A percentile compares a stretch with the other conserved stretches of the same genome.
phyloP scores from a whole-genome alignment of 306 rosid species.

The Dryas octopetala region DNA sequence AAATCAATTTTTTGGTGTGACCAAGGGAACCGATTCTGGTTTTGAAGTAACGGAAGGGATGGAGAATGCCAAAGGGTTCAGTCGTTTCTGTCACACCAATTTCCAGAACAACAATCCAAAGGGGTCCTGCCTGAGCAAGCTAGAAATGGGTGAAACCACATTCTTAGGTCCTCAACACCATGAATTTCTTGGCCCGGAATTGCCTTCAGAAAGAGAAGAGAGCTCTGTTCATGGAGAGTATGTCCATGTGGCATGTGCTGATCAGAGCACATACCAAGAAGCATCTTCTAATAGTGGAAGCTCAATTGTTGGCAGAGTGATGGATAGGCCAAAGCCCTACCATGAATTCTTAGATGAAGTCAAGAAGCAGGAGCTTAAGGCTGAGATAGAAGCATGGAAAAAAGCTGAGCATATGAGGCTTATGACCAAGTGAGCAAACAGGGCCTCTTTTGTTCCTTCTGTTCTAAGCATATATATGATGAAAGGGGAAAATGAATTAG shows the following conservation, averaged over 20 bases:
- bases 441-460: background rate
- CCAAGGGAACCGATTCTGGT: constrained; percentile 24
- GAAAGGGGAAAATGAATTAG: background rate
- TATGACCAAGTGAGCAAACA: constrained; percentile 42
- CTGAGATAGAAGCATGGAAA: constrained; percentile 43
- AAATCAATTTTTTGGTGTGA: background rate
- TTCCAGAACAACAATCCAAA: constrained; percentile 20
- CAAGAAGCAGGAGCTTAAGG: constrained; percentile 46
- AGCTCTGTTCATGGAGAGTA: constrained; percentile 37
- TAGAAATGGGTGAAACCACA: constrained; percentile 14
- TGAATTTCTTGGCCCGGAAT: constrained; percentile 27
- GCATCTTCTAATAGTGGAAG: constrained; percentile 9
- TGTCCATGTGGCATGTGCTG: constrained; percentile 27
- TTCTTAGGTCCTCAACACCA: background rate
- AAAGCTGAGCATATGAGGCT: constrained; percentile 49
- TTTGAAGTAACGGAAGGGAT: constrained; percentile 48
- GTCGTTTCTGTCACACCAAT: constrained; percentile 26
- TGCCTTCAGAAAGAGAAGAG: constrained; percentile 40
- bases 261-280: constrained; percentile 19
- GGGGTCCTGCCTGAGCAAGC: constrained; percentile 39
- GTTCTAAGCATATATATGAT: background rate
- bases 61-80: constrained; percentile 39
- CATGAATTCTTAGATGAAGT: constrained; percentile 48
- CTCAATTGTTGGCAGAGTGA: constrained; percentile 13
- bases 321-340: constrained; percentile 36